Percentiles rank a stretch among this genome's conserved stretches.
Evolutionary conservation across 2,329 filamentous ascomycete genomes (phyloP).

Genomic region (Botryotinia narcissicola): DNA sequence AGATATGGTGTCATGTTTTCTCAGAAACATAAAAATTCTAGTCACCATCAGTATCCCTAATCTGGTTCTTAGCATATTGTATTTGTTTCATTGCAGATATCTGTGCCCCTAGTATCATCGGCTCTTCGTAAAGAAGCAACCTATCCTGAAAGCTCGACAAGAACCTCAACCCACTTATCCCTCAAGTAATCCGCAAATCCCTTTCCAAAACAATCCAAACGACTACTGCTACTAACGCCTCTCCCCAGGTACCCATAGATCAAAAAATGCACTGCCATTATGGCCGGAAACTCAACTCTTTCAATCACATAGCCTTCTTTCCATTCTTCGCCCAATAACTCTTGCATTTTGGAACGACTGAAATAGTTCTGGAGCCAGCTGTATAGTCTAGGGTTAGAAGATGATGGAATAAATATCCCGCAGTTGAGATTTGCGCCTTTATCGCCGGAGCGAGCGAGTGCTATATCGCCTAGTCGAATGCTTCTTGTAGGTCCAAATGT

Average conservation of each 20-base stretch:
- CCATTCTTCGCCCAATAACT: background rate
- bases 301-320: background rate
- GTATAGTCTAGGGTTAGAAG: background rate
- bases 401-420: background rate
- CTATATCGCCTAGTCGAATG: background rate
- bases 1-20: too few species aligned
- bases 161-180: background rate
- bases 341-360: background rate
- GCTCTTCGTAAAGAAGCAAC: background rate
- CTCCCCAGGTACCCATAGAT: background rate
- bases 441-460: background rate
- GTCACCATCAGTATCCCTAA: background rate
- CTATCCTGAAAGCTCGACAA: background rate
- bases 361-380: background rate
- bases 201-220: background rate
- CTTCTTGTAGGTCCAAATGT: background rate
- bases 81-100: background rate
- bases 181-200: background rate
- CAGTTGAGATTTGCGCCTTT: background rate
- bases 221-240: background rate
- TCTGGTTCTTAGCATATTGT: background rate
- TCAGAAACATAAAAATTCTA: background rate
- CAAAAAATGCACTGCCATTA: background rate
- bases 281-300: background rate
- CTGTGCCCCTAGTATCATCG: background rate